These are phyloP conservation scores for Annulohypoxylon nitens DNA, from an alignment of 495 filamentous ascomycete genomes.

Conservation along the genomic window DNA sequence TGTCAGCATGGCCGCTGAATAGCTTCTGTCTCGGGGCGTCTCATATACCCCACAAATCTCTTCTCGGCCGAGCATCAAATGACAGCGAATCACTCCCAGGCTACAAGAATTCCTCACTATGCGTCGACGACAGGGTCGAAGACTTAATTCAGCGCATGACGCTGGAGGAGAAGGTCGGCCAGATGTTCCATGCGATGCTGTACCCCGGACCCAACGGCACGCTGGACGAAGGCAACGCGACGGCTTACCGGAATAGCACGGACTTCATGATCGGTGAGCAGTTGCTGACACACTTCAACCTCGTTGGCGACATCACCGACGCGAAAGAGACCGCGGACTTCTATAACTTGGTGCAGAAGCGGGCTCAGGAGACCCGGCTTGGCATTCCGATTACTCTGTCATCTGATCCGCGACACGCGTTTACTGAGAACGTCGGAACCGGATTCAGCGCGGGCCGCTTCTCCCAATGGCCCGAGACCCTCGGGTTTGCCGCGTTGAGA, in stretches of 20 bases:
- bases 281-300: constrained; percentile 43
- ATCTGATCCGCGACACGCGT: constrained; percentile 43
- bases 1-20: constrained; percentile 29
- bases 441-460: constrained; percentile 42
- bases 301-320: constrained; percentile 34
- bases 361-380: constrained; percentile 43
- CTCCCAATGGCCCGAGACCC: constrained; percentile 48
- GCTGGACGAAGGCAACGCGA: constrained; percentile 32
- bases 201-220: constrained; percentile 42
- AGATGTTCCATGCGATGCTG: constrained; percentile 64
- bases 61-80: background rate
- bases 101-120: constrained; percentile 34
- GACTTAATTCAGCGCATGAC: constrained; percentile 73
- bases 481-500: constrained; percentile 45
- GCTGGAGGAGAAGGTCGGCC: constrained; percentile 70
- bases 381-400: constrained; percentile 46
- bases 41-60: background rate
- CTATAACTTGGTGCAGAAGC: constrained; percentile 39
- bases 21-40: constrained; percentile 9
- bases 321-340: constrained; percentile 34
- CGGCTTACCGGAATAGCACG: constrained; percentile 32
- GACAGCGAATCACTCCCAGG: constrained; percentile 10
- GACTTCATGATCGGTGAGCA: constrained; percentile 44
- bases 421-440: constrained; percentile 43
- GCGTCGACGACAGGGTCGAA: constrained; percentile 66